Evolutionary conservation across 2,329 filamentous ascomycete species (phyloP).

Genomic region (Ophiostoma quercus): DNA sequence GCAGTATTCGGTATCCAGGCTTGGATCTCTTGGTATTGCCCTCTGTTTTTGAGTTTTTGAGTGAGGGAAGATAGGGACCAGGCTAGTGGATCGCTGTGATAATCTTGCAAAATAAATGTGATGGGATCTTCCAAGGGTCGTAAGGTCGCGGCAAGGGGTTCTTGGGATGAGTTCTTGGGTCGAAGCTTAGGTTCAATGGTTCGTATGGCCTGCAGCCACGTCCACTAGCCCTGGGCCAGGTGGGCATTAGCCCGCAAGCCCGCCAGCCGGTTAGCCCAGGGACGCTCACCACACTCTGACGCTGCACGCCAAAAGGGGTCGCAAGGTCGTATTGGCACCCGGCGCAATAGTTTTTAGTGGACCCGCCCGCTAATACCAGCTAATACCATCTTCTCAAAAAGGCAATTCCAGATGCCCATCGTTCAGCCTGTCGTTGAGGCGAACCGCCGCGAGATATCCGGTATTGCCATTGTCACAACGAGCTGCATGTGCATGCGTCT

Average conservation of each 20-base stretch:
- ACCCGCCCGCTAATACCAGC: background rate
- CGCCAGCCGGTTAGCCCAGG: background rate
- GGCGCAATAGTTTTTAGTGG: background rate
- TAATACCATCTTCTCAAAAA: background rate
- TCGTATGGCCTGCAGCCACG: background rate
- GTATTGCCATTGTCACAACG: background rate
- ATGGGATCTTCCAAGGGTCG: constrained; percentile 1
- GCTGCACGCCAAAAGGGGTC: constrained; percentile 8
- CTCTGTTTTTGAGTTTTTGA: too few species aligned
- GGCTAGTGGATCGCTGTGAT: background rate
- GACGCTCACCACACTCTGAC: background rate
- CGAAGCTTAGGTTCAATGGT: too few species aligned
- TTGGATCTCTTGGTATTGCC: background rate
- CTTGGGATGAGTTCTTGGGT: background rate
- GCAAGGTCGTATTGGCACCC: background rate
- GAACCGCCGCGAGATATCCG: background rate
- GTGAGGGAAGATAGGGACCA: background rate
- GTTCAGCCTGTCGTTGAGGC: constrained; percentile 7
- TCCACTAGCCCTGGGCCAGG: too few species aligned
- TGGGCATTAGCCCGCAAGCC: background rate
- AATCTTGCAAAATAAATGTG: background rate
- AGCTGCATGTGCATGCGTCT: background rate
- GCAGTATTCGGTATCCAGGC: background rate
- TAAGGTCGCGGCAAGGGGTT: background rate
- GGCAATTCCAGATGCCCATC: background rate